phyloP scores from a whole-genome alignment of 805 yeast species.

The Candida morakotiae region DNA sequence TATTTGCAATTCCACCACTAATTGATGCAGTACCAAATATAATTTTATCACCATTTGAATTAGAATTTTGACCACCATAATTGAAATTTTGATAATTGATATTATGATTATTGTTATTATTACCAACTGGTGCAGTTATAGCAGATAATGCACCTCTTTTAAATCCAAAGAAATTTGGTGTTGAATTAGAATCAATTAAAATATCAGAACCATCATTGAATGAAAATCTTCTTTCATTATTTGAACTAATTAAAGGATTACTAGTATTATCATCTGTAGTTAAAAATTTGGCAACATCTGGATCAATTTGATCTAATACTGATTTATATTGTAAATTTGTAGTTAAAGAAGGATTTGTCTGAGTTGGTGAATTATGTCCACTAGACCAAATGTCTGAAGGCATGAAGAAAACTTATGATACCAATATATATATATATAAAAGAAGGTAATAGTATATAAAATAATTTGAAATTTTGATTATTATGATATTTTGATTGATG shows the following conservation, averaged over 20 bases:
- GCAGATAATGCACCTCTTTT: slow-evolving; percentile 46
- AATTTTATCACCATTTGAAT: slow-evolving; percentile 13
- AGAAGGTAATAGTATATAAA: no score
- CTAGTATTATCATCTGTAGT: slow-evolving; percentile 5
- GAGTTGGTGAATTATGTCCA: slow-evolving; percentile 17
- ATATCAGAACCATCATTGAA: slow-evolving; percentile 41
- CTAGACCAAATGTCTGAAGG: slow-evolving; percentile 41
- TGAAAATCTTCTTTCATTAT: slow-evolving; percentile 35
- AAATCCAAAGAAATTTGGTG: slow-evolving; percentile 40
- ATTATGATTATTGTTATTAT: slow-evolving; percentile 10
- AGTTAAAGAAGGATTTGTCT: slow-evolving; percentile 10
- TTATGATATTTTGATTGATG: no score
- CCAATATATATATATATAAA: no score
- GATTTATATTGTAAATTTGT: slow-evolving; percentile 20
- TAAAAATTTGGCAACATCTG: slow-evolving; percentile 34
- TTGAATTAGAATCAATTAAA: no score
- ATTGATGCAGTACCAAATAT: slow-evolving; percentile 60
- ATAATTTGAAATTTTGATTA: no score
- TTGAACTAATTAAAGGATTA: slow-evolving; percentile 5
- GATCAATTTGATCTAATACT: slow-evolving; percentile 38
- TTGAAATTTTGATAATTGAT: slow-evolving; percentile 10
- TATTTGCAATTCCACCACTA: slow-evolving; percentile 48
- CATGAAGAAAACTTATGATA: no score
- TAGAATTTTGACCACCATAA: neutral
- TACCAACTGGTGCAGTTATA: slow-evolving; percentile 40